Conservation (phyloP, 805 yeast species). For the Babjeviella inositovora region DNA sequence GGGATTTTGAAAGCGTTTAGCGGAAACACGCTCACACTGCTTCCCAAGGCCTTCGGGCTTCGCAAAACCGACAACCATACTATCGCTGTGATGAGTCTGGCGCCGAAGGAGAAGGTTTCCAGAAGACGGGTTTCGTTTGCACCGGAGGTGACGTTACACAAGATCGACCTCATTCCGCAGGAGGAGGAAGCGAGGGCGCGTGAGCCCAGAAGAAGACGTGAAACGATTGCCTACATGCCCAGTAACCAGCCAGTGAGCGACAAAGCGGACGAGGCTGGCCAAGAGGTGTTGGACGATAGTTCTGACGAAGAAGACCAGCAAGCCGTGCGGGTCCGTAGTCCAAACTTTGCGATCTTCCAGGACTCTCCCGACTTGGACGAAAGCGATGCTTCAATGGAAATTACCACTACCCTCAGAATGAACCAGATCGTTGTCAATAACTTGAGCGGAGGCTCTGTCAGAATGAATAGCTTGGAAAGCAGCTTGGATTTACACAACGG, state of each 20-base stretch:
- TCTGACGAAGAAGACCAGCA: constrained; percentile 6
- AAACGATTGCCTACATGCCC: constrained; percentile 12
- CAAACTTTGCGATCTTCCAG: constrained; percentile 2
- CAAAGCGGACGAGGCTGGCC: constrained; percentile 3
- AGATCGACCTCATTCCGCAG: constrained; percentile 21
- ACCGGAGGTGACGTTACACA: constrained; percentile 54
- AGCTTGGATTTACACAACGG: too few species aligned
- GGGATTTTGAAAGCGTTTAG: too few species aligned
- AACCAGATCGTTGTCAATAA: constrained; percentile 1
- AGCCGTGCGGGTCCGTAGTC: constrained; percentile 2
- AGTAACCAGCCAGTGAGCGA: constrained; percentile 3
- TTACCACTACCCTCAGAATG: constrained; percentile 2
- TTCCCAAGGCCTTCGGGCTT: too few species aligned
- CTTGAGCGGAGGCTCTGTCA: not conserved
- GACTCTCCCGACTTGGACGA: constrained; percentile 3
- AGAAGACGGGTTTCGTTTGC: constrained; percentile 63
- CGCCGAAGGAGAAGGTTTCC: constrained; percentile 1
- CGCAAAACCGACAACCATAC: constrained; percentile 1
- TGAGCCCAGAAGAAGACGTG: constrained; percentile 10
- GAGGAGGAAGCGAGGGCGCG: constrained; percentile 3
- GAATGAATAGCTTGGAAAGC: too few species aligned
- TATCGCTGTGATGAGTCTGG: constrained; percentile 1
- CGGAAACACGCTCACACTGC: too few species aligned
- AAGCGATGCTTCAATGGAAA: constrained; percentile 1
- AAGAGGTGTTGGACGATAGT: constrained; percentile 8